These are phyloP conservation scores for Ramularia collo-cygni DNA, from an alignment of 2,329 filamentous ascomycete genomes.

Conservation along the genomic window DNA sequence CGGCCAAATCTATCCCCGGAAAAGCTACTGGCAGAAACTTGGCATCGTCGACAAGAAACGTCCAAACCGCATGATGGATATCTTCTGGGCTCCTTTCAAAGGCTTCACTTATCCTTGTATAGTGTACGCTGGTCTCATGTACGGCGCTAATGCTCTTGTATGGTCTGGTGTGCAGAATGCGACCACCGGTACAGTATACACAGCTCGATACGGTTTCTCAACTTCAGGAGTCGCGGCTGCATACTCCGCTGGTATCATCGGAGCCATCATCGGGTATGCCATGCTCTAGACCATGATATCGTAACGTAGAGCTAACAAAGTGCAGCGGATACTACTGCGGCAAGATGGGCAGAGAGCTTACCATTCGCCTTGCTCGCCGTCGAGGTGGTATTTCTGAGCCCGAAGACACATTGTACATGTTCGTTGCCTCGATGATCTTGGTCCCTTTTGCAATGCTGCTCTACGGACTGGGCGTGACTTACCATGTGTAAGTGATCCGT, in stretches of 20 bases:
- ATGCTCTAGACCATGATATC: too few species aligned
- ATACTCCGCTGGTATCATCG: constrained; percentile 31
- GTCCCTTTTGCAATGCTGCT: constrained; percentile 40
- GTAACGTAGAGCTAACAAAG: too few species aligned
- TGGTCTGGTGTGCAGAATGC: constrained; percentile 22
- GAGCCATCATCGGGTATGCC: constrained; percentile 30
- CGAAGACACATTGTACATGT: constrained; percentile 31
- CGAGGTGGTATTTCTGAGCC: constrained; percentile 35
- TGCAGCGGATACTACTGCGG: constrained; percentile 29
- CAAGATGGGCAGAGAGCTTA: constrained; percentile 29
- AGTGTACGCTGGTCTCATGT: constrained; percentile 23
- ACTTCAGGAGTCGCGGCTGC: constrained; percentile 33
- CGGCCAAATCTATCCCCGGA: constrained; percentile 31
- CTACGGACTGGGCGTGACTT: constrained; percentile 42
- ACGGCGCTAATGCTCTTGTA: constrained; percentile 21
- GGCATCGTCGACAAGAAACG: constrained; percentile 32
- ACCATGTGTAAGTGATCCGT: constrained; percentile 19
- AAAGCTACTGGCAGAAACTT: constrained; percentile 40
- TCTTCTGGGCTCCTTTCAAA: constrained; percentile 26
- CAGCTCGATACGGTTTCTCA: constrained; percentile 30
- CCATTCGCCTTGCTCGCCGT: constrained; percentile 30
- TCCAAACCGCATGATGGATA: constrained; percentile 37
- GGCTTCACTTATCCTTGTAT: constrained; percentile 21
- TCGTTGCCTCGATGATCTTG: constrained; percentile 32
- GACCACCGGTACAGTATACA: constrained; percentile 30